phyloP scores from a whole-genome alignment of 1,284 basidiomycete species.

The Ceratobasidium sp. region DNA sequence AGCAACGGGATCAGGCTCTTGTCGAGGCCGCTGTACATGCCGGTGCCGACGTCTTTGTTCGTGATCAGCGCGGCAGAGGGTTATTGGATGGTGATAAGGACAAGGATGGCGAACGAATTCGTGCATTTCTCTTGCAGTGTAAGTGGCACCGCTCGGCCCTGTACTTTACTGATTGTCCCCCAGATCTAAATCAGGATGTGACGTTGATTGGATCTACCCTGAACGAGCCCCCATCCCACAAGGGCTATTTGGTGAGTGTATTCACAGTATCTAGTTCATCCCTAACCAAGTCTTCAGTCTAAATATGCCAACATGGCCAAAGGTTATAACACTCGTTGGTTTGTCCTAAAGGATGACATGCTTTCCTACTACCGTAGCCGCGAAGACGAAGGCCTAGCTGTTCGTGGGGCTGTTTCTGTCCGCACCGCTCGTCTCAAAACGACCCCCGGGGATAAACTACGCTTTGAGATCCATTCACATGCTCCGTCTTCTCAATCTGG shows the following conservation, averaged over 20 bases:
- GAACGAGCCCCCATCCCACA: slow-evolving; percentile 67
- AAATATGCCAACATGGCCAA: slow-evolving; percentile 91
- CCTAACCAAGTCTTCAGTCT: slow-evolving; percentile 52
- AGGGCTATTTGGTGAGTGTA: slow-evolving; percentile 66
- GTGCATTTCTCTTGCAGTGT: slow-evolving; percentile 86
- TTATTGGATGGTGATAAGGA: slow-evolving; percentile 69
- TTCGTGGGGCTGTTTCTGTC: slow-evolving; percentile 88
- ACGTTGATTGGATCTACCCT: slow-evolving; percentile 61
- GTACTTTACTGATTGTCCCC: background rate
- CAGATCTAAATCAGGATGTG: slow-evolving; percentile 80
- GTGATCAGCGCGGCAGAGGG: slow-evolving; percentile 78
- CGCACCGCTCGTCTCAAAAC: slow-evolving; percentile 72
- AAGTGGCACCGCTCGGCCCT: slow-evolving; percentile 46
- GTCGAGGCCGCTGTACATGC: slow-evolving; percentile 83
- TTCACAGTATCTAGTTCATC: background rate
- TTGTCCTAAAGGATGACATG: slow-evolving; percentile 86
- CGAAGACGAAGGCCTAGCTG: slow-evolving; percentile 87
- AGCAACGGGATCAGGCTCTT: slow-evolving; percentile 77
- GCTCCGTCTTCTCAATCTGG: slow-evolving; percentile 49
- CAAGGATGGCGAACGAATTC: slow-evolving; percentile 77
- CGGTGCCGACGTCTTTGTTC: slow-evolving; percentile 88
- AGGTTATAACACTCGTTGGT: slow-evolving; percentile 93
- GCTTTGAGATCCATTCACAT: slow-evolving; percentile 80
- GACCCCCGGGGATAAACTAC: slow-evolving; percentile 62
- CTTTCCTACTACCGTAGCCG: slow-evolving; percentile 89